phyloP scores from a whole-genome alignment of 129 eudicot species.

The Centella asiatica region DNA sequence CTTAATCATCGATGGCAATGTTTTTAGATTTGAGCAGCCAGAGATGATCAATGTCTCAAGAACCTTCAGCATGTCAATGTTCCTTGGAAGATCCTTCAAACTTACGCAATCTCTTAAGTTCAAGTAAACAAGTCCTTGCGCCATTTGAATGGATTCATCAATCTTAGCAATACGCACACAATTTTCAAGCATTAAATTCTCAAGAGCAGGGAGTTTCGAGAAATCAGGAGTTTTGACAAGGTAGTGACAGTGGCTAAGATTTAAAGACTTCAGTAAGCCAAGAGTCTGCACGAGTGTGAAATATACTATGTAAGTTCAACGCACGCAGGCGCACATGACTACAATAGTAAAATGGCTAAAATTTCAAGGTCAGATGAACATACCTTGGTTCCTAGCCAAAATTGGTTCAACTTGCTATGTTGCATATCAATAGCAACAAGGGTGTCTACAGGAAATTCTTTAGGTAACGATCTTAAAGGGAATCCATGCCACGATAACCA shows the following conservation, averaged over 20 bases:
- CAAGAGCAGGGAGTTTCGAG: neutral
- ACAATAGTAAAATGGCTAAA: too few species aligned
- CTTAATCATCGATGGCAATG: neutral
- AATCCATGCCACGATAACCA: constrained; percentile 37
- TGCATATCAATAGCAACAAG: constrained; percentile 7
- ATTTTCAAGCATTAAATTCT: neutral
- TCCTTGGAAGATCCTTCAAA: neutral
- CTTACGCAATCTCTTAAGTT: constrained; percentile 2
- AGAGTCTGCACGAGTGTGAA: neutral
- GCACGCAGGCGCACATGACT: too few species aligned
- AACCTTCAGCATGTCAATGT: neutral
- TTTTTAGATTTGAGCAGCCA: constrained; percentile 9
- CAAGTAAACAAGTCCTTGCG: neutral
- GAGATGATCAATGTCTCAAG: neutral
- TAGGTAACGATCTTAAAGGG: constrained; percentile 8
- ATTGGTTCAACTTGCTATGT: neutral
- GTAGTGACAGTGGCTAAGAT: constrained; percentile 9
- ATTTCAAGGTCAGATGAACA: neutral
- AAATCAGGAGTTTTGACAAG: constrained; percentile 3
- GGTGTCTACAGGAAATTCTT: neutral
- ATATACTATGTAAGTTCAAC: too few species aligned
- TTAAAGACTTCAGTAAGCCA: constrained; percentile 4
- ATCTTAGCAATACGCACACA: neutral
- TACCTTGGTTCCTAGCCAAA: neutral
- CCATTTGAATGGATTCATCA: constrained; percentile 8